Evolutionary conservation across 176 grass and related monocot species (phyloP), one percentile per base, ranked within the genome.

Genomic region (Eremochloa ophiuroides): DNA sequence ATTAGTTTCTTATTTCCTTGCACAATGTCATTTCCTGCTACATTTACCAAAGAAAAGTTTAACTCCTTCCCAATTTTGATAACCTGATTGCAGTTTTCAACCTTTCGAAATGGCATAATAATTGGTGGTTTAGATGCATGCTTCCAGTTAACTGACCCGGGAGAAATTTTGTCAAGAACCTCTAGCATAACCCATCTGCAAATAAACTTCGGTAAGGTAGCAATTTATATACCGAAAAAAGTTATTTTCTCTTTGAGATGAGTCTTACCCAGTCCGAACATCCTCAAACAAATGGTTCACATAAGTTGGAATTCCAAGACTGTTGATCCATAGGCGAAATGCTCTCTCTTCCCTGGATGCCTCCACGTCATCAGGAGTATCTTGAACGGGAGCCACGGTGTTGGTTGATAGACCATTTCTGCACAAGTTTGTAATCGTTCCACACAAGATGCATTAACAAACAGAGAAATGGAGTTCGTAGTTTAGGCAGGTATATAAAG

Each of bases 1-100:
- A 95, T 98, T 29, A 98, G 84, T 85, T 98, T 98, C 55, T 93
- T 98, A 56, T 98, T 98, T 98, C 92, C 95, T 89, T 98, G 95
- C 46, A 98, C 90, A 89, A 98, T 89, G 28, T 98, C 95, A 93
- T 93, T 98, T 83, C 95, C 95, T 33, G 95, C 92, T 28, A 98
- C 85, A 86, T 98, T 98, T 23, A 98, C 92, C 33, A 98, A 75
- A 75, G 95, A 98, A 73, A 98, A 94, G 0, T 91, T 94, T 22
- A 98, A 83, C 82, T 94, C 79, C 76, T 88, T 98, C 48, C 95
- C 95, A 4, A 98, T 92, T 74, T 87, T 89, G 69, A 98, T 84
- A 76, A 98, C 84, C 76, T 94, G 95, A 42, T 98, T 98, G 75
- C 92, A 89, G 56, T 98, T 98, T 83, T 98, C 95, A 47, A 98